Base-by-base conservation (phyloP, 768 basidiomycete genomes). In the Pisolithus microcarpus region DNA sequence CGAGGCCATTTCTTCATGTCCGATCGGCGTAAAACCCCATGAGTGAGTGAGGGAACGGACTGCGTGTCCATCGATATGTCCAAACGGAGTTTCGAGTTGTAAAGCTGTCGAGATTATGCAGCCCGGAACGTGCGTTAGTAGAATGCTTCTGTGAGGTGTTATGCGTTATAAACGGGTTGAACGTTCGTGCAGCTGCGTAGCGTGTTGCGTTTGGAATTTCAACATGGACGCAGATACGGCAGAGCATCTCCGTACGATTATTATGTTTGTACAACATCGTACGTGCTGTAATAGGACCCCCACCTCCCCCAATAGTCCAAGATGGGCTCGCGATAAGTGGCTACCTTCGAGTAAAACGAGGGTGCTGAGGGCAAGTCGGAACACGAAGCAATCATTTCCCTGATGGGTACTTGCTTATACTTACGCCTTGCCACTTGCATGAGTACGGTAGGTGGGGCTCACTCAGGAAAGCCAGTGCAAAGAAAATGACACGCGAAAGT, bases 101-200 rank as follows among this genome's bases (percentile, higher is more conserved):
- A 26, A 38, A 23, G 6, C 8, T 16, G 24, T 18, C 44, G 24
- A 18, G 4, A 34, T 39, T 9, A 44, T 43, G 38, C 45, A 63
- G 61, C 66, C 80, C 11, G 80, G 81, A 36, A 83, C 81, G 0
- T 82, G 80, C 49, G 75, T 81, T 23, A 0, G 82, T 4, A 82
- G 81, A 82, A 81, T 61, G 72, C 80, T 1, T 70, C 73, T 6
- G 72, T 76, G 13, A 73, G 30, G 75, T 73, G 3, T 82, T 82
- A 7, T 43, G 42, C 16, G 24, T 15, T 13, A 34, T 34, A n/a
- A n/a, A n/a, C n/a, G n/a, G n/a, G n/a, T n/a, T n/a, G 45, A 46
- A 46, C 45, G 45, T 46, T 46, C 45, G 45, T 46, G 45, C 21
- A 28, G 16, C n/a, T n/a, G n/a, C n/a, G n/a, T n/a, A n/a, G n/a